Base-by-base conservation (phyloP, 306 rosid species). In the Gillenia trifoliata region DNA sequence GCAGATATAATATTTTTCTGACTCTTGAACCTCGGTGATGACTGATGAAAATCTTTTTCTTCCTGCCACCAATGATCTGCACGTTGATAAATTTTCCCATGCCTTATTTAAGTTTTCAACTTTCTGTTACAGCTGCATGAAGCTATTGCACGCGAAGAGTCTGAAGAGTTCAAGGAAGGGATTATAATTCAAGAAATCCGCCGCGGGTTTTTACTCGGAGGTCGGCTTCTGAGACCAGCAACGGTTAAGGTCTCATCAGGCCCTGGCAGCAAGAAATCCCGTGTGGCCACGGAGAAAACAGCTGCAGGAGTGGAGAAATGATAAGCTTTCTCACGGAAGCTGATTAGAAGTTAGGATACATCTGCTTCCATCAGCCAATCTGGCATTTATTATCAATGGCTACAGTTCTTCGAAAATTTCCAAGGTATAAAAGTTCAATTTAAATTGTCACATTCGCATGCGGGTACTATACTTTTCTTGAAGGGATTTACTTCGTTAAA, bases 111-210 rank as follows among this genome's bases (percentile, higher is more conserved):
- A 77, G 47, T 67, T 72, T 34, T 66, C 25, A 36, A 59, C 79
- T 76, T 70, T 68, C 31, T 77, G 65, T 57, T 74, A 45, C 72
- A 94, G 98, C 69, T 86, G 34, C 98, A 94, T 68, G 96, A 94
- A 83, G 97, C 96, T 64, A 43, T 94, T 78, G 96, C 83, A 29
- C 92, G 97, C 2, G 98, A 90, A 89, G 90, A 85, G 78, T 91
- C 97, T 19, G 77, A 65, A 26, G 91, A 91, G 72, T 86, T 85
- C 78, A 86, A 84, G 78, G 97, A 94, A 73, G 97, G 98, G 30
- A 79, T 90, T 79, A 75, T 94, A 74, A 83, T 82, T 52, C 85
- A 90, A 80, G 97, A 94, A 81, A 50, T 87, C 25, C 81, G 88
- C 15, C 96, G 97, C 0, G 98, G 98, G 30, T 94, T 94, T 80